Percentiles rank a stretch among this genome's conserved stretches.
Evolutionary conservation across 495 filamentous ascomycete species (phyloP).

Genomic region (Penicillium diatomitis): DNA sequence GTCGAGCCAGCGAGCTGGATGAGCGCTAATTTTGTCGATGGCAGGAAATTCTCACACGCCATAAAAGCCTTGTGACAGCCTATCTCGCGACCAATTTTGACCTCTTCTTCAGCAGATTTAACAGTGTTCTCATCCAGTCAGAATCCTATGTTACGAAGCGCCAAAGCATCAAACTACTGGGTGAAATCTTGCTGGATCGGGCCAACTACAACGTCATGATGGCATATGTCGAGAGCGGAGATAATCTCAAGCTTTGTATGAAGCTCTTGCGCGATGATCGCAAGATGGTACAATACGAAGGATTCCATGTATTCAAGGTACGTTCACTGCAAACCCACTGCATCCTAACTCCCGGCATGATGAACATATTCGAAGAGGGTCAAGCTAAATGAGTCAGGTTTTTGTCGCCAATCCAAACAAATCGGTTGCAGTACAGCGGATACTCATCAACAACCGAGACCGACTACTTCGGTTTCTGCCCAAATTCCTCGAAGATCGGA

Average conservation of each 20-base stretch:
- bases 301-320: slow-evolving; percentile 98
- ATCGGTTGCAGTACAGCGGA: slow-evolving; percentile 84
- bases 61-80: slow-evolving; percentile 78
- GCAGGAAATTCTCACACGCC: slow-evolving; percentile 87
- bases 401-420: slow-evolving; percentile 98
- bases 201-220: slow-evolving; percentile 99
- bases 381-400: slow-evolving; percentile 45
- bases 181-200: slow-evolving; percentile 87
- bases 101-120: slow-evolving; percentile 85
- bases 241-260: slow-evolving; percentile 97
- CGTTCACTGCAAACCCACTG: slow-evolving; percentile 4
- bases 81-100: slow-evolving; percentile 85
- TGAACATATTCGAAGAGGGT: neutral
- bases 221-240: slow-evolving; percentile 85
- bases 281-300: slow-evolving; percentile 98
- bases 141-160: slow-evolving; percentile 97
- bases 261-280: slow-evolving; percentile 88
- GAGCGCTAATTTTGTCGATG: neutral
- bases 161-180: slow-evolving; percentile 94
- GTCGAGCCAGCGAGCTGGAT: neutral
- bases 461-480: slow-evolving; percentile 80
- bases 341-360: too few relatives aligned
- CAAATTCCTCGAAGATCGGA: slow-evolving; percentile 87
- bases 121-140: slow-evolving; percentile 76
- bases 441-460: slow-evolving; percentile 91